These are phyloP conservation scores for Orobanche coerulescens DNA, from an alignment of 257 asterid species.

Conservation along the genomic window DNA sequence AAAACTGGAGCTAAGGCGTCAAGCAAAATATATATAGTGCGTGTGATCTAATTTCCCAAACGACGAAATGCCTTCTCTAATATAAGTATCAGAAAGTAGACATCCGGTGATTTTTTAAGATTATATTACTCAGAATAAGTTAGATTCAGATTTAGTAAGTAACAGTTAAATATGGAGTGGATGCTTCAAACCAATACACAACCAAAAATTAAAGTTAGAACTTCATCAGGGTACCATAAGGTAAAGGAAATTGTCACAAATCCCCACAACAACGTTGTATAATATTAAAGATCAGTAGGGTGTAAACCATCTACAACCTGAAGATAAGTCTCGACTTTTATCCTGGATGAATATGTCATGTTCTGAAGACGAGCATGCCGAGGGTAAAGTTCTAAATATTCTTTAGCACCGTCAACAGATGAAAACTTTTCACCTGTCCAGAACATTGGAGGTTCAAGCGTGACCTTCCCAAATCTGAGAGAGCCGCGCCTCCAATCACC, in stretches of 20 bases:
- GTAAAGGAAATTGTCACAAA: constrained; percentile 5
- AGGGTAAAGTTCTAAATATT: constrained; percentile 46
- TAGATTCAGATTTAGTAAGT: not conserved
- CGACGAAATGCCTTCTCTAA: not conserved
- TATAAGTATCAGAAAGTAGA: not conserved
- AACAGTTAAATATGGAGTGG: not conserved
- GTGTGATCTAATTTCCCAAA: not conserved
- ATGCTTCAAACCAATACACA: not conserved
- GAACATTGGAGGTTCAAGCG: constrained; percentile 51
- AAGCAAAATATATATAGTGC: not conserved
- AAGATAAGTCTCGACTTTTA: constrained; percentile 51
- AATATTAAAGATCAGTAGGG: not conserved
- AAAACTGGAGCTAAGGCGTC: not conserved
- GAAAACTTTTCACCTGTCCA: constrained; percentile 59
- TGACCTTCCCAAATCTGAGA: constrained; percentile 69
- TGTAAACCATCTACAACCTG: constrained; percentile 37
- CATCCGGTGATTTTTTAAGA: not conserved
- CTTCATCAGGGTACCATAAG: not conserved
- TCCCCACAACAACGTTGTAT: not conserved
- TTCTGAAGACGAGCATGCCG: constrained; percentile 90
- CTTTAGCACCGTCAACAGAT: constrained; percentile 39
- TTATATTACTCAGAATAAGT: not conserved
- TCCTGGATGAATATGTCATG: constrained; percentile 80
- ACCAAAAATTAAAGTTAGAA: not conserved
- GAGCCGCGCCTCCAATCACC: constrained; percentile 76